These are phyloP conservation scores for Crithidia sp. DNA, from an alignment of 208 protist genomes.

Conservation along the genomic window DNA sequence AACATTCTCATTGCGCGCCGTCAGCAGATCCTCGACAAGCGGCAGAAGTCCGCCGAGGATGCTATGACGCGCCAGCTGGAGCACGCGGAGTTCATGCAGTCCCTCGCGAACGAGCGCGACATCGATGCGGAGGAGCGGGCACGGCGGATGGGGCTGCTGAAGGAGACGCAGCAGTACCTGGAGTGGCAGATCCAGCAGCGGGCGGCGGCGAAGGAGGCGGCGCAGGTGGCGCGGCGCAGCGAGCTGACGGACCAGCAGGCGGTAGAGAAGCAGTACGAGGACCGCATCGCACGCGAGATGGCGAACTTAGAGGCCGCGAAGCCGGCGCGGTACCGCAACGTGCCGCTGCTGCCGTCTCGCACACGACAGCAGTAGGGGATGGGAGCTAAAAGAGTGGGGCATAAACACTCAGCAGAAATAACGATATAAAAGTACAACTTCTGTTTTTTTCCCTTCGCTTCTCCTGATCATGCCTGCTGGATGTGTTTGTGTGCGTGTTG, in stretches of 20 bases:
- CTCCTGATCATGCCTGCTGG: background rate
- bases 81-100: constrained; percentile 51
- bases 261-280: constrained; percentile 56
- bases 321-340: constrained; percentile 71
- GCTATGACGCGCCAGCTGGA: constrained; percentile 44
- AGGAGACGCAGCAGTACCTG: constrained; percentile 76
- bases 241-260: constrained; percentile 67
- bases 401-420: background rate
- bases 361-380: constrained; percentile 30
- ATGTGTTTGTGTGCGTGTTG: too few relatives aligned
- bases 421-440: background rate
- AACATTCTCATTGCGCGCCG: constrained; percentile 78
- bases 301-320: constrained; percentile 78
- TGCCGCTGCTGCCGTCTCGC: constrained; percentile 64
- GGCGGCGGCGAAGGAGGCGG: constrained; percentile 46
- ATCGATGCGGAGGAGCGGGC: constrained; percentile 54
- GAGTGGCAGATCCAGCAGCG: constrained; percentile 69
- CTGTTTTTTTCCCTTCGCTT: background rate
- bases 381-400: background rate
- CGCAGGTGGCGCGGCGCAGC: constrained; percentile 35
- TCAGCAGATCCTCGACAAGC: constrained; percentile 82
- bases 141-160: constrained; percentile 47
- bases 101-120: constrained; percentile 37
- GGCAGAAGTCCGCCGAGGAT: constrained; percentile 47
- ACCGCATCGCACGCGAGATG: constrained; percentile 75